Base-by-base conservation (phyloP, 345 rosid species). In the Abelmoschus esculentus region DNA sequence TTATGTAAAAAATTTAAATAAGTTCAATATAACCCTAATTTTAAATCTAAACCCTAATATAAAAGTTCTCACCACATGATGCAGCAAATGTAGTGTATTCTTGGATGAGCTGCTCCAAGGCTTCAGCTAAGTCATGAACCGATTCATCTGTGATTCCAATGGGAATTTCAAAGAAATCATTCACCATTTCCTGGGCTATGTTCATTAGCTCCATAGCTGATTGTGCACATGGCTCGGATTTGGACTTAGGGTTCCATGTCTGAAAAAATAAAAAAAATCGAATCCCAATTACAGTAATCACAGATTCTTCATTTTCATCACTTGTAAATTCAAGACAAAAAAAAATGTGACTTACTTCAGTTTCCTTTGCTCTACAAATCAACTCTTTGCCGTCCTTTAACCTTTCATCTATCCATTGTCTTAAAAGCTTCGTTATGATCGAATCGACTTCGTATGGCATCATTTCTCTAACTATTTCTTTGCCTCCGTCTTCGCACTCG, bases 191-290 rank as follows among this genome's bases (percentile, higher is more conserved):
- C 61, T 86, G 82, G 0, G 87, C 84, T 44, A 81, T 59, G 78
- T 72, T 85, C 90, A 86, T 86, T 19, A 91, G 53, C 72, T 91
- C 96, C 70, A 83, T 93, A 2, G 83, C 90, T 0, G 99, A 88
- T 40, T 85, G 91, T 5, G 96, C 88, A 34, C 88, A 88, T 0
- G 99, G 97, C 78, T 95, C 97, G 2, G 87, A 85, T 82, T 91
- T 95, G 40, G 99, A 91, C 74, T 87, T 91, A 0, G 99, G 99
- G 63, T 91, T 95, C 99, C 97, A 95, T 5, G 96, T 91, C 99
- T 95, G 77, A 50, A 28, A 55, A 46, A 49, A 3, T 22, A 22
- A 22, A 22, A 22, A 22, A 22, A 22, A 1, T 22, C 12, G 9
- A 54, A 54, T 2, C 29, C 59, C 29, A 7, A 53, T 18, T 18